phyloP scores from a whole-genome alignment of 2,329 filamentous ascomycete species.

The Xylariaceae sp. region DNA sequence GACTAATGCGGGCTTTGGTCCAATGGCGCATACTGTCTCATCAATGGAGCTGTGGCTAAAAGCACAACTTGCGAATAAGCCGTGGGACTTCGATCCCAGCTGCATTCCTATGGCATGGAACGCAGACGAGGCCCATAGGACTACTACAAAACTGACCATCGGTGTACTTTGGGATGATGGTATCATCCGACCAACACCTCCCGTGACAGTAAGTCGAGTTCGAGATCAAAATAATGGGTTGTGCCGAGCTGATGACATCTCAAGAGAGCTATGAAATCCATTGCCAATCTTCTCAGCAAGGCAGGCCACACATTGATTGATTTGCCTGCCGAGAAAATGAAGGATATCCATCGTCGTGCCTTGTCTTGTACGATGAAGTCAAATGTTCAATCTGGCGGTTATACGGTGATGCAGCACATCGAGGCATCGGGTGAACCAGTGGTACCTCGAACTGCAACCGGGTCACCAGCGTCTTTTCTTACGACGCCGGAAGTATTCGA shows the following conservation, averaged over 20 bases:
- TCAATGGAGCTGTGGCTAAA: background rate
- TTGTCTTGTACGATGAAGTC: background rate
- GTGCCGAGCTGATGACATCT: too few relatives aligned
- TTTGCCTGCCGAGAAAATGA: background rate
- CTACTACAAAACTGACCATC: background rate
- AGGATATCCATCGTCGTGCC: background rate
- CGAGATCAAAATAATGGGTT: too few relatives aligned
- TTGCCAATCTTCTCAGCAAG: background rate
- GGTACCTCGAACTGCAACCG: background rate
- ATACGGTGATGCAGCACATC: background rate
- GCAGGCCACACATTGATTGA: background rate
- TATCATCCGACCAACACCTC: background rate
- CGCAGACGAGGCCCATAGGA: background rate
- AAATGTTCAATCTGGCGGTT: background rate
- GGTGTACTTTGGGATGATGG: background rate
- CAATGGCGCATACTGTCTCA: background rate
- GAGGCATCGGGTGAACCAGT: background rate
- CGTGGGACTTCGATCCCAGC: background rate
- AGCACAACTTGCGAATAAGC: background rate
- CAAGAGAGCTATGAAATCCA: too few relatives aligned
- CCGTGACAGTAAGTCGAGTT: background rate
- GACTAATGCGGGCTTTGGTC: background rate
- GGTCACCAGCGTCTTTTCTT: background rate
- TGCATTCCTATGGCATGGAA: background rate
- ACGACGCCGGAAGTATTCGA: background rate